These are phyloP conservation scores for Pichia phayaonensis DNA, from an alignment of 805 yeast species.

Conservation along the genomic window DNA sequence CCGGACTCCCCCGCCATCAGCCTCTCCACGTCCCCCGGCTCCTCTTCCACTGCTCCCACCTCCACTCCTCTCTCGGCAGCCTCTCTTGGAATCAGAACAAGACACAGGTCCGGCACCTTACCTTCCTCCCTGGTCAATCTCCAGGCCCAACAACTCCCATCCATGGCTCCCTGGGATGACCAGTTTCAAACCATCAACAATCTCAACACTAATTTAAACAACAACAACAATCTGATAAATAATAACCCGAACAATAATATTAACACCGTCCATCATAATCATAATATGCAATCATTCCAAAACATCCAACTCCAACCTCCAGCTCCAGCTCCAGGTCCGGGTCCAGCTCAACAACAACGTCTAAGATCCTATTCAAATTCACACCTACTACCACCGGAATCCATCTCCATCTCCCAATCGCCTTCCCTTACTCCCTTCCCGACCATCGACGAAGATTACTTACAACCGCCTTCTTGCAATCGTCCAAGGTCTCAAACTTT, in stretches of 20 bases:
- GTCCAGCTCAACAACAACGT: neutral
- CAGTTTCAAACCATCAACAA: neutral
- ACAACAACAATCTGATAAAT: neutral
- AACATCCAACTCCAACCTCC: neutral
- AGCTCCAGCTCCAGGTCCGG: too few relatives aligned
- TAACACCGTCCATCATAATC: neutral
- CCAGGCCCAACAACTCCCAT: neutral
- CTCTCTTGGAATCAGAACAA: slow-evolving; percentile 34
- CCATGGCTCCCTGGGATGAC: neutral
- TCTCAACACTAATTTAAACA: too few relatives aligned
- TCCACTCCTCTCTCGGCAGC: neutral
- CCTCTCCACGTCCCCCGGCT: neutral
- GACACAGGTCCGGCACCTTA: slow-evolving; percentile 74
- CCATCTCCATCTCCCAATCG: slow-evolving; percentile 16
- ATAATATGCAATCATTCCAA: neutral
- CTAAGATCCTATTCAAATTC: slow-evolving; percentile 41
- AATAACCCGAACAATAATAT: too few relatives aligned
- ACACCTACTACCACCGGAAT: neutral
- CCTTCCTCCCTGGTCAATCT: slow-evolving; percentile 36
- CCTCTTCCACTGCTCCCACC: neutral
- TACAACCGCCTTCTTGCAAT: neutral
- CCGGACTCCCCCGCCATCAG: neutral
- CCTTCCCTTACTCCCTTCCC: slow-evolving; percentile 1
- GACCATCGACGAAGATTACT: slow-evolving; percentile 20
- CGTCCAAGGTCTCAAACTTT: slow-evolving; percentile 38